These are phyloP conservation scores for Plasmopara viticola DNA, from an alignment of 352 stramenopile species.

Conservation along the genomic window DNA sequence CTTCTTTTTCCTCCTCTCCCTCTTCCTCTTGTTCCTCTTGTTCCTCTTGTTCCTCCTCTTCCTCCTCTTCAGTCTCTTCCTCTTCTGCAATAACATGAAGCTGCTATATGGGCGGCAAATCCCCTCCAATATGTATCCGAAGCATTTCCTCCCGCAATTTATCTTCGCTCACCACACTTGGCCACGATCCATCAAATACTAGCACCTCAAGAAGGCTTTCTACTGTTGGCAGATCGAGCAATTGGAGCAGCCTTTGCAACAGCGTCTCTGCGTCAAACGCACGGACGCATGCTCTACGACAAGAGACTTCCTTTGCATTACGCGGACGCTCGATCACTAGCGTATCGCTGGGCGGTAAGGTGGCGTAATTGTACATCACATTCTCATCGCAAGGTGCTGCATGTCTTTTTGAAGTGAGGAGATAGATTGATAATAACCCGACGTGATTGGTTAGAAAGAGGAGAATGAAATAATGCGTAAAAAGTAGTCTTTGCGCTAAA, in stretches of 20 bases:
- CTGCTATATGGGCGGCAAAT: slow-evolving; percentile 14
- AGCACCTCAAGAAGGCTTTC: slow-evolving; percentile 29
- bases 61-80: too few relatives aligned
- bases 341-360: neutral
- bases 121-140: slow-evolving; percentile 18
- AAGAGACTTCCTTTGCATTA: slow-evolving; percentile 19
- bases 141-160: slow-evolving; percentile 24
- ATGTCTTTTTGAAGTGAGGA: neutral
- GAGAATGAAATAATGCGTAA: too few relatives aligned
- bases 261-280: slow-evolving; percentile 32
- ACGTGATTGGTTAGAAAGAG: too few relatives aligned
- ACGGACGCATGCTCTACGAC: slow-evolving; percentile 1
- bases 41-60: too few relatives aligned
- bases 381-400: slow-evolving; percentile 11
- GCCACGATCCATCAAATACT: slow-evolving; percentile 19
- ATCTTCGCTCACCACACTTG: slow-evolving; percentile 13
- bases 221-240: slow-evolving; percentile 24
- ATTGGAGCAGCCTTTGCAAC: slow-evolving; percentile 20
- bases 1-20: too few relatives aligned
- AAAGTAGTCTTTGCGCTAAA: too few relatives aligned
- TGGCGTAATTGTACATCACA: slow-evolving; percentile 5
- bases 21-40: too few relatives aligned
- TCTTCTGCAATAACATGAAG: too few relatives aligned
- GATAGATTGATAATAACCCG: too few relatives aligned
- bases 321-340: neutral